These are phyloP conservation scores for Phytophthora constricta DNA, from an alignment of 352 stramenopile genomes.

Conservation along the genomic window DNA sequence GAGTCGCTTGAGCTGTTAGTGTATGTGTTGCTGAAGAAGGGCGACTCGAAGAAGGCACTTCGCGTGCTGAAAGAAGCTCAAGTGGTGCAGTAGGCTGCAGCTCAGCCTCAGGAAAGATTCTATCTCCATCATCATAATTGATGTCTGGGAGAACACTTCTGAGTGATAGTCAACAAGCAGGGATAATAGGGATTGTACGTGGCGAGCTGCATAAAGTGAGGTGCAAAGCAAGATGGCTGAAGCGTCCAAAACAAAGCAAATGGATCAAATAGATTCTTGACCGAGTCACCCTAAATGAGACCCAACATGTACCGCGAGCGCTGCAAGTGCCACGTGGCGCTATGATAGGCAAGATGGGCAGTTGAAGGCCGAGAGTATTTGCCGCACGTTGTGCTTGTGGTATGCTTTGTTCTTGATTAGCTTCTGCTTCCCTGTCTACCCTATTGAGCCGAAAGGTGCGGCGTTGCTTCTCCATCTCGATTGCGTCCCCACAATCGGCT, in stretches of 20 bases:
- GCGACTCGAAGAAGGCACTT: slow-evolving; percentile 88
- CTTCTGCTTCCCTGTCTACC: slow-evolving; percentile 43
- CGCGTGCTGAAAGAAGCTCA: slow-evolving; percentile 89
- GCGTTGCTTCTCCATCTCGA: slow-evolving; percentile 27
- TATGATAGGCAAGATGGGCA: neutral
- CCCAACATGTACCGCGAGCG: too few relatives aligned
- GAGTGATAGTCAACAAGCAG: neutral
- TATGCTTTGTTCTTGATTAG: slow-evolving; percentile 31
- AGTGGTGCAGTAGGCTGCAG: slow-evolving; percentile 58
- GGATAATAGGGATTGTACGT: slow-evolving; percentile 2
- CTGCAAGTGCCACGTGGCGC: too few relatives aligned
- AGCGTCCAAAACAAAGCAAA: neutral
- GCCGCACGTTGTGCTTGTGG: slow-evolving; percentile 23
- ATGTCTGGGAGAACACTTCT: neutral
- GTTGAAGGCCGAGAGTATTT: slow-evolving; percentile 20
- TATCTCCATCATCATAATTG: slow-evolving; percentile 4
- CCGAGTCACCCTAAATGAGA: too few relatives aligned
- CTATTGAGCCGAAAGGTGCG: slow-evolving; percentile 27
- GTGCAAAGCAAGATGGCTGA: neutral
- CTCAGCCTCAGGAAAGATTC: slow-evolving; percentile 1
- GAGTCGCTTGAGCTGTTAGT: slow-evolving; percentile 88
- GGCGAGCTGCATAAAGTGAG: neutral
- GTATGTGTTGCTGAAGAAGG: slow-evolving; percentile 90
- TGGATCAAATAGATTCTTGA: too few relatives aligned
- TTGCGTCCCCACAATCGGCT: slow-evolving; percentile 25